These are phyloP conservation scores for Ocimum tenuiflorum DNA, from an alignment of 257 asterid genomes.

Conservation along the genomic window DNA sequence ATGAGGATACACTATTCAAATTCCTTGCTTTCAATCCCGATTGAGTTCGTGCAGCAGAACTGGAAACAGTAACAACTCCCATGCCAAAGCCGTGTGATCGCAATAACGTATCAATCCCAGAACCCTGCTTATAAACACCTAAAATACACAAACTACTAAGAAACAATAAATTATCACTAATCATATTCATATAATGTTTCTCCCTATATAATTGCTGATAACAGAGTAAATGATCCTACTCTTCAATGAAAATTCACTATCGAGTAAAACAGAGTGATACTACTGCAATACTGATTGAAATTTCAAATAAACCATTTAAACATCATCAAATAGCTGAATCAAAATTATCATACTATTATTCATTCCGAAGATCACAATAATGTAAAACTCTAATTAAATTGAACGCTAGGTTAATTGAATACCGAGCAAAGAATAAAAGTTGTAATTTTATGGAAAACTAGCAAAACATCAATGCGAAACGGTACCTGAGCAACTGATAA, in stretches of 20 bases:
- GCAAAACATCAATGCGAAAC: not conserved
- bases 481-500: constrained; percentile 15
- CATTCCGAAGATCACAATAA: no score
- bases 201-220: not conserved
- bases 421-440: not conserved
- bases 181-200: not conserved
- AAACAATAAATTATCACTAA: not conserved
- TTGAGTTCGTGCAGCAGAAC: constrained; percentile 42
- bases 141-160: not conserved
- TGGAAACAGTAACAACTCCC: constrained; percentile 50
- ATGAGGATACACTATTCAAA: constrained; percentile 31
- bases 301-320: not conserved
- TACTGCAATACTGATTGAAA: not conserved
- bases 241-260: no score
- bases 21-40: constrained; percentile 30
- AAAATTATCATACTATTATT: no score
- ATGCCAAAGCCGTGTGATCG: constrained; percentile 28
- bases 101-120: not conserved
- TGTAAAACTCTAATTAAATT: no score
- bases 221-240: not conserved
- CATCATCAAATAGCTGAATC: not conserved
- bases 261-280: no score
- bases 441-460: not conserved
- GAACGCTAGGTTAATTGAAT: not conserved
- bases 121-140: not conserved